Conservation (phyloP, 768 basidiomycete genomes). For the Hemileccinum impolitum region DNA sequence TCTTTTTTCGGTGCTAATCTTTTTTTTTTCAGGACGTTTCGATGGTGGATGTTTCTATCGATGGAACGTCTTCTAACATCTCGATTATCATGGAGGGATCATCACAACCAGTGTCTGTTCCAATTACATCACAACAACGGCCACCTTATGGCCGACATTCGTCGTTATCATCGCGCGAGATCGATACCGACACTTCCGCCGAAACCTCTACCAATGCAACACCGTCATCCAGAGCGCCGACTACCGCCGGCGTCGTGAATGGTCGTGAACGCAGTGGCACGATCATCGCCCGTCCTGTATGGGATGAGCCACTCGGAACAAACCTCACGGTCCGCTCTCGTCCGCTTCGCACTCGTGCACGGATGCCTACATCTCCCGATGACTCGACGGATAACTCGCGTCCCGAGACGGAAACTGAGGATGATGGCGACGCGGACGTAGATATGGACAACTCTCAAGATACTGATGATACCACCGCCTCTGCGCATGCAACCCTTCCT, state of each 20-base stretch:
- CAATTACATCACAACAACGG: constrained; percentile 20
- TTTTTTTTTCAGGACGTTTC: constrained; percentile 29
- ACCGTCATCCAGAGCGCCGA: constrained; percentile 60
- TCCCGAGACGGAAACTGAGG: constrained; percentile 76
- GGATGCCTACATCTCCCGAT: constrained; percentile 38
- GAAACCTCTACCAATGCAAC: constrained; percentile 61
- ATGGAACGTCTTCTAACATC: constrained; percentile 19
- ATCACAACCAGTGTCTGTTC: constrained; percentile 15
- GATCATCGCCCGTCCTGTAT: constrained; percentile 61
- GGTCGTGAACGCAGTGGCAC: constrained; percentile 73
- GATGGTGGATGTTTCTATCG: constrained; percentile 27
- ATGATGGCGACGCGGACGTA: constrained; percentile 57
- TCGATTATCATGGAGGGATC: constrained; percentile 20
- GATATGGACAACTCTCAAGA: constrained; percentile 46
- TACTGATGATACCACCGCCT: constrained; percentile 28
- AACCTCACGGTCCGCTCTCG: constrained; percentile 30
- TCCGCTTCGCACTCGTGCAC: constrained; percentile 27
- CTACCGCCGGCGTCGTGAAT: constrained; percentile 55
- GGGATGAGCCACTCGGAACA: constrained; percentile 42
- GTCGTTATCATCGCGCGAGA: constrained; percentile 35
- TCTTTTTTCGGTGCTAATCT: constrained; percentile 6
- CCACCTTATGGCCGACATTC: constrained; percentile 18
- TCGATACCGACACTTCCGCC: constrained; percentile 59
- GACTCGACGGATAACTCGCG: constrained; percentile 50
- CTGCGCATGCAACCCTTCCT: constrained; percentile 31